Evolutionary conservation across 345 rosid genomes (phyloP).

Genomic region (Moricandia arvensis): DNA sequence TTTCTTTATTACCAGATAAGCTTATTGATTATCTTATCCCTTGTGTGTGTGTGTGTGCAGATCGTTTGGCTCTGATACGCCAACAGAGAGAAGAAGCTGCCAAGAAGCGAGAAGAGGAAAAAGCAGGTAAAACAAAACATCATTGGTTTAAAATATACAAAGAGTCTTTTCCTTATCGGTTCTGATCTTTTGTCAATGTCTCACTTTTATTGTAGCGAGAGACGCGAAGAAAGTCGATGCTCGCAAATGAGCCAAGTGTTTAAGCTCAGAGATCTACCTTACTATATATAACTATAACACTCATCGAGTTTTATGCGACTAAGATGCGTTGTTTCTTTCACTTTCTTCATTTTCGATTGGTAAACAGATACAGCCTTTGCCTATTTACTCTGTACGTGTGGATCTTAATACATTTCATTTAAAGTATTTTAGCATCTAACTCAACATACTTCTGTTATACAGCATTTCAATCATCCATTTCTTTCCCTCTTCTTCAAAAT

Average conservation of each 20-base stretch:
- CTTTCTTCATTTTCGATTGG: not conserved
- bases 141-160: not conserved
- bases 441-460: too few relatives aligned
- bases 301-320: not conserved
- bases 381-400: not conserved
- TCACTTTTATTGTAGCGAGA: not conserved
- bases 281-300: not conserved
- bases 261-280: not conserved
- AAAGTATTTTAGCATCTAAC: not conserved
- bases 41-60: slow-evolving; percentile 49
- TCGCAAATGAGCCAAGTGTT: not conserved
- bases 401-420: not conserved
- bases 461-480: not conserved
- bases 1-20: not conserved
- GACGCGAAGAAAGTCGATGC: slow-evolving; percentile 1
- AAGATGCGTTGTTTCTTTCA: not conserved
- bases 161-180: not conserved
- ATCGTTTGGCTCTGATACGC: slow-evolving; percentile 78
- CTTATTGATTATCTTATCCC: not conserved
- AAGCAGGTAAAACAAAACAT: slow-evolving; percentile 42
- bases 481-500: not conserved
- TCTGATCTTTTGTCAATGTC: not conserved
- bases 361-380: not conserved
- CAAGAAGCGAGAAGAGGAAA: slow-evolving; percentile 65
- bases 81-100: slow-evolving; percentile 82